phyloP scores from a whole-genome alignment of 2,329 filamentous ascomycete species.

The Thelonectria rubi region DNA sequence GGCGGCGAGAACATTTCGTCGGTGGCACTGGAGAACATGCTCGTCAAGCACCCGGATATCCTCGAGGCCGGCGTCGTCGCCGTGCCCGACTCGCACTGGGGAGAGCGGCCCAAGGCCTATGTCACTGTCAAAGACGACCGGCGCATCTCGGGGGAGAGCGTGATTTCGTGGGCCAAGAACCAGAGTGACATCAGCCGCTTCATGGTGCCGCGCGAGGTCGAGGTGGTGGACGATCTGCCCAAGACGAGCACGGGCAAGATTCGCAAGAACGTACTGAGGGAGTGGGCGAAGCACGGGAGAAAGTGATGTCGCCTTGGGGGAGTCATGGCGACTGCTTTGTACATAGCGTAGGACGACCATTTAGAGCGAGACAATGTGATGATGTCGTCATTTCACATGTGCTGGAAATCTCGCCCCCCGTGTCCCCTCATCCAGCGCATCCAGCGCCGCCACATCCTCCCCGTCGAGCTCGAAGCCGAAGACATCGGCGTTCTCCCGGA shows the following conservation, averaged over 20 bases:
- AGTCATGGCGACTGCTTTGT: slow-evolving; percentile 1
- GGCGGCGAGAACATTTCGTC: slow-evolving; percentile 98
- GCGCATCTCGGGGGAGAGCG: slow-evolving; percentile 58
- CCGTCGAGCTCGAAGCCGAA: slow-evolving; percentile 66
- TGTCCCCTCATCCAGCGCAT: slow-evolving; percentile 43
- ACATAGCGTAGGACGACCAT: slow-evolving; percentile 15
- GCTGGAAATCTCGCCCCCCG: slow-evolving; percentile 45
- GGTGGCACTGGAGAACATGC: slow-evolving; percentile 88
- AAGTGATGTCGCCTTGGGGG: slow-evolving; percentile 1
- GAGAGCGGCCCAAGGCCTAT: slow-evolving; percentile 94
- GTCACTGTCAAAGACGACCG: slow-evolving; percentile 80
- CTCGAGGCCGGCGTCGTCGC: slow-evolving; percentile 93
- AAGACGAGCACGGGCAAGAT: slow-evolving; percentile 98
- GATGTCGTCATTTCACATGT: slow-evolving; percentile 36
- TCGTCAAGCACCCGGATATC: slow-evolving; percentile 86
- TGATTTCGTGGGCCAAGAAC: slow-evolving; percentile 88
- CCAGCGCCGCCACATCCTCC: slow-evolving; percentile 62
- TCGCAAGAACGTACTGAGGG: slow-evolving; percentile 90
- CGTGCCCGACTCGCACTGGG: slow-evolving; percentile 89
- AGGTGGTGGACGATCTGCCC: slow-evolving; percentile 86
- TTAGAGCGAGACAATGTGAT: slow-evolving; percentile 12
- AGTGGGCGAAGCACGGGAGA: slow-evolving; percentile 70
- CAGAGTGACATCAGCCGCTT: slow-evolving; percentile 86
- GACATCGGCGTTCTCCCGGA: slow-evolving; percentile 67
- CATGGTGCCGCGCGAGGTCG: slow-evolving; percentile 80